Percentiles rank a stretch among this genome's conserved stretches.
Conservation (phyloP, 1,139 yeast genomes). For the Saccharomycopsis hybrid region DNA sequence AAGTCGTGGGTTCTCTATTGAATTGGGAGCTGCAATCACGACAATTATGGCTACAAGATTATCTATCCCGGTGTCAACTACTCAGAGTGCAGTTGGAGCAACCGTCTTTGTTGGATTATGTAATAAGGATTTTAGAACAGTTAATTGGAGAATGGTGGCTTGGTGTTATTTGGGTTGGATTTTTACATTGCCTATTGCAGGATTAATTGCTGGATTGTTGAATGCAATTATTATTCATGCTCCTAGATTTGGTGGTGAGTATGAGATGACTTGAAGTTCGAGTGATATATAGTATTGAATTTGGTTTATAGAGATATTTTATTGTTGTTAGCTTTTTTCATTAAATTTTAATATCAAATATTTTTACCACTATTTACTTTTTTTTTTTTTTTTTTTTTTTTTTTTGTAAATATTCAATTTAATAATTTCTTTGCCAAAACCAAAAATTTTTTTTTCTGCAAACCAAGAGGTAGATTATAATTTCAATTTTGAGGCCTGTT, state of each 20-base stretch:
- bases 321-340: no score
- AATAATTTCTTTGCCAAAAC: no score
- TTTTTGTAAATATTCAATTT: no score
- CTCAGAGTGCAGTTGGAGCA: constrained; percentile 79
- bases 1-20: constrained; percentile 73
- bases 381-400: no score
- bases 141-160: constrained; percentile 72
- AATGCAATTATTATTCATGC: constrained; percentile 64
- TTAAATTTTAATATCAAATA: no score
- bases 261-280: constrained; percentile 21
- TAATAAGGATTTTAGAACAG: constrained; percentile 55
- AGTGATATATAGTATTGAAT: no score
- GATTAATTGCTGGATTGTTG: constrained; percentile 61
- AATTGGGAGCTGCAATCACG: constrained; percentile 73
- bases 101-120: constrained; percentile 72
- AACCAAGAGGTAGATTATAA: no score
- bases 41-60: constrained; percentile 72
- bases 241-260: constrained; percentile 45
- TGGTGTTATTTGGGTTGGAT: constrained; percentile 75
- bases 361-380: no score
- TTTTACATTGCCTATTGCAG: constrained; percentile 68
- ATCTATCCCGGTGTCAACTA: constrained; percentile 66
- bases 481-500: no score
- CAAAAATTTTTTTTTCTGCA: no score
- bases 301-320: no score